phyloP scores from a whole-genome alignment of 106 monocot species.

The Gastrodia elata region DNA sequence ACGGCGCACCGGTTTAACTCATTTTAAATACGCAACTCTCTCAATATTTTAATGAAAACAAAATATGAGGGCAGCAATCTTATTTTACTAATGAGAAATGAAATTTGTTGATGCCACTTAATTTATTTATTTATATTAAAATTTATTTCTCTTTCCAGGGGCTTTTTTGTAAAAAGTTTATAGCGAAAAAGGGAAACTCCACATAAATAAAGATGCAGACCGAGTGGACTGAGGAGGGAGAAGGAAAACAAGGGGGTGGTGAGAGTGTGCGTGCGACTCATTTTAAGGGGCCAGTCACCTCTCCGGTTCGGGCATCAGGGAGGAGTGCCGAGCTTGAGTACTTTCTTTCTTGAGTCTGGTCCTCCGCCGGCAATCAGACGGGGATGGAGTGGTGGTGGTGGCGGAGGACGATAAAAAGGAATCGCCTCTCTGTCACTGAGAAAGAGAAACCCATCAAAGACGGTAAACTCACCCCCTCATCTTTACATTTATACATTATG shows the following conservation, averaged over 20 bases:
- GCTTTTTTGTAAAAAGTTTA: background rate
- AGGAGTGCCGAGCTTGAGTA: background rate
- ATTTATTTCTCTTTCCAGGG: background rate
- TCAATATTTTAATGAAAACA: background rate
- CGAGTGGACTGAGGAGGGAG: background rate
- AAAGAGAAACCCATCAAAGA: background rate
- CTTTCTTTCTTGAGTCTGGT: background rate
- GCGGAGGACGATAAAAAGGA: slow-evolving; percentile 3
- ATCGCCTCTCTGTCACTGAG: background rate
- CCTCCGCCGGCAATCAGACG: background rate
- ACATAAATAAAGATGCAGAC: too few relatives aligned
- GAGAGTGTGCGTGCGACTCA: background rate
- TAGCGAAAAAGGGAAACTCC: background rate
- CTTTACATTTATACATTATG: too few relatives aligned
- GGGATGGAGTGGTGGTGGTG: background rate
- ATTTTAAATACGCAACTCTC: background rate
- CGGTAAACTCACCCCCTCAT: background rate
- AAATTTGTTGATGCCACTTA: too few relatives aligned
- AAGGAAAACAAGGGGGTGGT: background rate
- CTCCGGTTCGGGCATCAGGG: background rate
- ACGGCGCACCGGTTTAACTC: too few relatives aligned
- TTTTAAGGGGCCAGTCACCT: background rate
- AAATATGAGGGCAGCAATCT: too few relatives aligned
- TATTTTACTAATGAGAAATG: too few relatives aligned
- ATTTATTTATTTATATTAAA: background rate